Evolutionary conservation across 257 asterid species (phyloP), one percentile per base, ranked within the genome.

Genomic region (Pogostemon cablin): DNA sequence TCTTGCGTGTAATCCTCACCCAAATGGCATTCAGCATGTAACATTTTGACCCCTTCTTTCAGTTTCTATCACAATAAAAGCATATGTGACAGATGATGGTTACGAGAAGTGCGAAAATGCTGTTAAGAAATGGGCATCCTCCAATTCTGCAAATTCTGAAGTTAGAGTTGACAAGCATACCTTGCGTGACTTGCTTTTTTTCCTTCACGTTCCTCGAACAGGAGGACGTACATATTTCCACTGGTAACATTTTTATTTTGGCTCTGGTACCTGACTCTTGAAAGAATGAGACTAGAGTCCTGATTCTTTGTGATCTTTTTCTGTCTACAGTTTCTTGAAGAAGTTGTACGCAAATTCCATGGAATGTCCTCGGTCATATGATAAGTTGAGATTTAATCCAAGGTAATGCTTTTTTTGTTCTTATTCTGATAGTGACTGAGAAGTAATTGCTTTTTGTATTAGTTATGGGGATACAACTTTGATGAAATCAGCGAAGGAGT

Each of bases 301-400:
- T 70, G 69, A 81, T 72, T 67, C 46, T 65, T 58, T 39, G 40
- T 48, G 34, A 47, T 76, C 49, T 65, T 52, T 8, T 61, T 68
- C 12, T 65, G 6, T 75, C 3, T 75, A 63, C 83, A 93, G 99
- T 83, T 93, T 93, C 77, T 79, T 93, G 88, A 91, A 85, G 81
- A 91, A 85, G 87, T 82, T 93, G 75, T 91, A 91, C 80, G 39
- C 88, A 7, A 81, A 69, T 76, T 69, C 87, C 62, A 80, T 79
- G 58, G 96, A 91, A 81, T 93, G 99, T 37, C 99, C 98, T 57
- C 96, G 96, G 66, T 93, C 99, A 12, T 93, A 93, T 63, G 99
- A 93, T 79, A 93, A 87, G 84, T 80, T 93, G 75, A 83, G 99
- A 80, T 82, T 86, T 73, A 79, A 93, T 82, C 95, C 96, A 71